Conservation (phyloP, 2,329 filamentous ascomycete genomes). For the Trichoderma koningiopsis region DNA sequence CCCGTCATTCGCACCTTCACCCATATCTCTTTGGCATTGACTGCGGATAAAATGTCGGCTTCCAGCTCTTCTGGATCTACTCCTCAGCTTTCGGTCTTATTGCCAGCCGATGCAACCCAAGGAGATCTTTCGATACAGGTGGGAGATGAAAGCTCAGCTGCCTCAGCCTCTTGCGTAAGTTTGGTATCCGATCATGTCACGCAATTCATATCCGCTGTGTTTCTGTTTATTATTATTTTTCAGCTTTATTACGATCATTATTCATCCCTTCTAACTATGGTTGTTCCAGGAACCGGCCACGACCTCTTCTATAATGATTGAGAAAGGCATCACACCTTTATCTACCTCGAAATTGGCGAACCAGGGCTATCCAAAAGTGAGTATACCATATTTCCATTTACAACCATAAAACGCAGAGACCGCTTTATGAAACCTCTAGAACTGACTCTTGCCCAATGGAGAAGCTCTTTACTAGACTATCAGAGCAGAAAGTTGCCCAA, state of each 20-base stretch:
- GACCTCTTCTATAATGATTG: slow-evolving; percentile 35
- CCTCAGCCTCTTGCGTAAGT: slow-evolving; percentile 30
- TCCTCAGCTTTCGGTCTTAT: slow-evolving; percentile 32
- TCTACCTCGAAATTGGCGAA: slow-evolving; percentile 58
- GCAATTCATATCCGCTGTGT: background rate
- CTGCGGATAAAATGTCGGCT: slow-evolving; percentile 36
- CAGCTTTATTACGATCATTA: background rate
- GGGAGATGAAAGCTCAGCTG: slow-evolving; percentile 27
- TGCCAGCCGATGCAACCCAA: slow-evolving; percentile 27
- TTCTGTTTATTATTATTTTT: background rate
- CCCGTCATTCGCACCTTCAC: slow-evolving; percentile 14
- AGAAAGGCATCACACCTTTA: slow-evolving; percentile 50
- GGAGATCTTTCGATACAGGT: slow-evolving; percentile 30
- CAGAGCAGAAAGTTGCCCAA: slow-evolving; percentile 67
- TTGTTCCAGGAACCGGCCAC: background rate
- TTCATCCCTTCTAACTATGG: background rate
- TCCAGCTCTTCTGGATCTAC: slow-evolving; percentile 35
- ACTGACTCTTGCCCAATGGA: slow-evolving; percentile 63
- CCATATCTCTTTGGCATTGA: background rate
- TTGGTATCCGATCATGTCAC: background rate
- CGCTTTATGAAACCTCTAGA: slow-evolving; percentile 45
- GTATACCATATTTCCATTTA: slow-evolving; percentile 5
- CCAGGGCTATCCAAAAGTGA: slow-evolving; percentile 56
- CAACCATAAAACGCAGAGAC: slow-evolving; percentile 45
- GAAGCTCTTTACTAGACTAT: slow-evolving; percentile 70